Evolutionary conservation across 495 filamentous ascomycete genomes (phyloP).

Genomic region (Diplogelasinospora grovesii): DNA sequence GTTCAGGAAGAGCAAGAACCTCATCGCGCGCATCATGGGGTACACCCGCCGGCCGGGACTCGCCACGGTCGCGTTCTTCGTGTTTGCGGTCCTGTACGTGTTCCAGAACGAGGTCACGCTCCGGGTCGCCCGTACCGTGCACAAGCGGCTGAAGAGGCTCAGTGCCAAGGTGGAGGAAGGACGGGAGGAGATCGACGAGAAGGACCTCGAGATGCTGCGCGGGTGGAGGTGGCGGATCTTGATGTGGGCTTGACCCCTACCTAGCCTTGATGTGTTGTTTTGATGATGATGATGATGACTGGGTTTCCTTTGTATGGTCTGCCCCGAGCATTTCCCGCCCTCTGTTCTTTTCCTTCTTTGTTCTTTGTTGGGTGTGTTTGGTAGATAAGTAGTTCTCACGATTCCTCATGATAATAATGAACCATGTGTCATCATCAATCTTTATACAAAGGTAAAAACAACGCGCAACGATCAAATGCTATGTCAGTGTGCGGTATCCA

Average conservation of each 20-base stretch:
- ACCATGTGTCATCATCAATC: neutral
- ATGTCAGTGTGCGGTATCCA: too few relatives aligned
- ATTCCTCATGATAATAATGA: too few relatives aligned
- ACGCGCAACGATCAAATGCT: too few relatives aligned
- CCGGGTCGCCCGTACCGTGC: slow-evolving; percentile 33
- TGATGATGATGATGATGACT: neutral
- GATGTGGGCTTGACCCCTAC: slow-evolving; percentile 28
- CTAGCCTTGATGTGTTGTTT: slow-evolving; percentile 11
- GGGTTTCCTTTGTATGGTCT: too few relatives aligned
- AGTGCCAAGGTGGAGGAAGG: slow-evolving; percentile 35
- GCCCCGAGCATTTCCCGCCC: too few relatives aligned
- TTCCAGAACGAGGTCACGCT: slow-evolving; percentile 43
- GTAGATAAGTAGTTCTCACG: too few relatives aligned
- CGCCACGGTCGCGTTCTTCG: slow-evolving; percentile 39
- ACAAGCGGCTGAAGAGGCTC: slow-evolving; percentile 34
- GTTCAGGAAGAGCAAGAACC: slow-evolving; percentile 34
- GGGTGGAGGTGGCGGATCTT: slow-evolving; percentile 43
- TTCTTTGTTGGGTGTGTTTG: too few relatives aligned
- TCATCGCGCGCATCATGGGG: slow-evolving; percentile 35
- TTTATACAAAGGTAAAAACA: too few relatives aligned
- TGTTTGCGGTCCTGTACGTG: slow-evolving; percentile 40
- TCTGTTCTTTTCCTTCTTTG: too few relatives aligned
- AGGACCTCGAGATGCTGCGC: slow-evolving; percentile 34
- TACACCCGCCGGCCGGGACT: slow-evolving; percentile 30
- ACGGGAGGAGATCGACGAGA: slow-evolving; percentile 30